Evolutionary conservation across 208 protist genomes (phyloP), one percentile per base, ranked within the genome.

Genomic region (Trypanosoma caninum): DNA sequence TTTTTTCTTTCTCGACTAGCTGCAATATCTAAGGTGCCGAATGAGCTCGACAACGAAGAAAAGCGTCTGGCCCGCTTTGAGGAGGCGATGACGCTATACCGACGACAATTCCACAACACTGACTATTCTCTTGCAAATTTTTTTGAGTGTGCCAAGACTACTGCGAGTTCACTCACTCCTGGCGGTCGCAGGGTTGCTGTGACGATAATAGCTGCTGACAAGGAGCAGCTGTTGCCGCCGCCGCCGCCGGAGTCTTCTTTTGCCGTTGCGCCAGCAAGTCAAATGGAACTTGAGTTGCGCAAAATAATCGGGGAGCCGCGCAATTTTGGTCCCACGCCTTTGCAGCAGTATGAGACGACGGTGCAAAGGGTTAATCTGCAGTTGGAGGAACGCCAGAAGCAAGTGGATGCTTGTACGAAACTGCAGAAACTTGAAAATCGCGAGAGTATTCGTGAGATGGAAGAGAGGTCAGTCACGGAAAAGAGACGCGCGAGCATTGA

Each of bases 261-360:
- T 51, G 82, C 73, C 27, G 63, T 75, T 34, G 38, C 48, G 7
- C 66, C 69, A 16, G 40, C 69, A 4, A 72, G 54, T 34, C 47
- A 60, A 40, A 67, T 82, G 37, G 79, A 87, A 69, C 23, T 76
- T 28, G 47, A 69, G 16, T 61, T 87, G n/a, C 71, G 67, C 37
- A 50, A 89, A 42, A 56, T 87, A 25, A 22, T 97, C 31, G 95
- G 95, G 6, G 57, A 23, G 0, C 80, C 93, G 18, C 92, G 87
- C 65, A 97, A 97, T 64, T 94, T 97, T 63, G 95, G 93, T 38
- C 80, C 87, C 31, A 87, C 88, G 11, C 84, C 91, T 18, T 68
- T 86, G 51, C 77, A 97, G 69, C 16, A 83, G 18, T 80, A 86
- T 65, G 75, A 73, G 14, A 86, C 94, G 53, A 70, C 77, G 50